Base-by-base conservation (phyloP, 208 protist species). In the Giardia duodenalis region DNA sequence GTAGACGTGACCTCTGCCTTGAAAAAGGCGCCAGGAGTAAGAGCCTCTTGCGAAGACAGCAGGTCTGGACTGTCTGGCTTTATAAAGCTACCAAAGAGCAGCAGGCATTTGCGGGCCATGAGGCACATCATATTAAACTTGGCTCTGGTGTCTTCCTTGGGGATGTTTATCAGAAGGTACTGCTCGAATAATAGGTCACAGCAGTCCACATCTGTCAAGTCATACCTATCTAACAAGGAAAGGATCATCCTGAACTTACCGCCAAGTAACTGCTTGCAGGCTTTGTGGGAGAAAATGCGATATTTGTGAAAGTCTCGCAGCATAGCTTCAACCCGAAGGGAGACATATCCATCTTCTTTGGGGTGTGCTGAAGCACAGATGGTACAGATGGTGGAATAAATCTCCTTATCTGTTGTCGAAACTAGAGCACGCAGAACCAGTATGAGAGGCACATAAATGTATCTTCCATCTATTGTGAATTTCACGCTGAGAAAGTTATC, bases 91-190 rank as follows among this genome's bases (percentile, higher is more conserved):
- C 47, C 22, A 44, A 46, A 46, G 22, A 67, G 4, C 30, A 44
- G n/a, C 39, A 67, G 3, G 1, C 1, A 93, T 3, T 67, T 22
- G 4, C 86, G 4, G 44, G 86, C 86, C 86, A 91, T 91, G 46
- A 96, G 94, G 46, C 98, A 92, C 30, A 99, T 95, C 19, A 97
- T 94, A 90, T 99, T 95, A 93, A 98, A 99, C 95, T 99, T 99
- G 47, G 95, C 93, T 46, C 94, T 92, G 48, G 87, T 47, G 43
- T 92, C 1, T 93, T 0, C 44, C 4, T 48, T 92, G n/a, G 93
- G 44, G 10, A 97, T 92, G 93, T 97, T 95, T 1, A 97, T 93
- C 47, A 97, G 94, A 39, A 97, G 44, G 87, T 94, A 94, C 2
- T 94, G 90, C 2, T 95, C 30, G 4, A 97, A 92, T 1, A 97